These are phyloP conservation scores for Cryphonectria parasitica DNA, from an alignment of 2,329 filamentous ascomycete species.

Conservation along the genomic window DNA sequence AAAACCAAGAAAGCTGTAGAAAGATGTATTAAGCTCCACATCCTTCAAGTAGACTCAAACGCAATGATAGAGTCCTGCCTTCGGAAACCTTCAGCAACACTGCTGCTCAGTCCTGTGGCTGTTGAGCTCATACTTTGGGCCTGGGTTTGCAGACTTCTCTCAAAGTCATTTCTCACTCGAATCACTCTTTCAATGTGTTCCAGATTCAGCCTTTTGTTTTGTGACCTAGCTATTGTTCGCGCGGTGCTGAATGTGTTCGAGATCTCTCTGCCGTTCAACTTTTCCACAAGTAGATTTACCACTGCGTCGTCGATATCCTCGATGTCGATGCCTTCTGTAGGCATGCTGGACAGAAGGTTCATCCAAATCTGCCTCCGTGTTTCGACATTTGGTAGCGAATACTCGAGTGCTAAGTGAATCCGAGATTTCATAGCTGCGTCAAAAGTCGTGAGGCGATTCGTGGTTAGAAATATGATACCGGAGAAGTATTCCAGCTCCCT, in stretches of 20 bases:
- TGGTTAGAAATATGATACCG: conserved; percentile 50
- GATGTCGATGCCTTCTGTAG: not conserved
- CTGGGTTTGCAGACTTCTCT: not conserved
- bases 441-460: conserved; percentile 47
- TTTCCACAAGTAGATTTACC: conserved; percentile 25
- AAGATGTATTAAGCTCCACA: not conserved
- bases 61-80: conserved; percentile 4
- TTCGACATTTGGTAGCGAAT: conserved; percentile 30
- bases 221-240: conserved; percentile 22
- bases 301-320: conserved; percentile 10
- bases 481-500: conserved; percentile 47
- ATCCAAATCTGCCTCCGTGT: conserved; percentile 7
- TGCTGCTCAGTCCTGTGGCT: not conserved
- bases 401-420: conserved; percentile 45
- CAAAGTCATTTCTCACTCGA: not conserved
- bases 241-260: conserved; percentile 32
- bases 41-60: not conserved
- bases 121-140: conserved; percentile 9
- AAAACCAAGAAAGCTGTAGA: not conserved
- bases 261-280: conserved; percentile 33
- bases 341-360: conserved; percentile 2
- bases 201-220: conserved; percentile 5
- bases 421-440: conserved; percentile 49
- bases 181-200: not conserved
- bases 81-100: conserved; percentile 1